Evolutionary conservation across 345 rosid species (phyloP).

Genomic region (Alliaria petiolata): DNA sequence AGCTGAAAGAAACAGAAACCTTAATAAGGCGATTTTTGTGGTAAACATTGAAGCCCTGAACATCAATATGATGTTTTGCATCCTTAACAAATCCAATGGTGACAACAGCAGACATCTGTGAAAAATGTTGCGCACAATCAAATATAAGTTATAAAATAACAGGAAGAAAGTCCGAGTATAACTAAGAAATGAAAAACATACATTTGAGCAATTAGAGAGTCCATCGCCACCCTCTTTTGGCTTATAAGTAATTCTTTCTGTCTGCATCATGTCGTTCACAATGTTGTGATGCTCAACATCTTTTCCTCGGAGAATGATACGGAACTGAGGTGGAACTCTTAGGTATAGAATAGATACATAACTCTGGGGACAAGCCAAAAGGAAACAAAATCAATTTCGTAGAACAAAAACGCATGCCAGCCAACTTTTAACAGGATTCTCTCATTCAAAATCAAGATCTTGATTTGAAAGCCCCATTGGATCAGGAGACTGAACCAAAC

Average conservation of each 20-base stretch:
- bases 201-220: conserved; percentile 45
- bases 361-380: conserved; percentile 44
- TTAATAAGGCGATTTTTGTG: conserved; percentile 93
- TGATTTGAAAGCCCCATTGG: background rate
- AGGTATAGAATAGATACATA: conserved; percentile 88
- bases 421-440: background rate
- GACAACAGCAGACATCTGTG: conserved; percentile 73
- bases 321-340: conserved; percentile 71
- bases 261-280: conserved; percentile 92
- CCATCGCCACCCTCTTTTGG: conserved; percentile 67
- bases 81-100: conserved; percentile 97
- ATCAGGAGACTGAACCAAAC: conserved; percentile 1
- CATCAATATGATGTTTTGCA: conserved; percentile 80
- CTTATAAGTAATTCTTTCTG: conserved; percentile 58
- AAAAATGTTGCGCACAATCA: conserved; percentile 18
- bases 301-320: conserved; percentile 85
- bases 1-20: conserved; percentile 41
- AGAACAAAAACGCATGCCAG: background rate
- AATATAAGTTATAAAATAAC: background rate
- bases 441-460: too few relatives aligned
- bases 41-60: conserved; percentile 93
- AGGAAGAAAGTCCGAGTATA: background rate
- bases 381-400: background rate
- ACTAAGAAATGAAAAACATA: conserved; percentile 28
- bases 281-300: conserved; percentile 94